phyloP scores from a whole-genome alignment of 768 basidiomycete species.

The Boletus rubescentipes region DNA sequence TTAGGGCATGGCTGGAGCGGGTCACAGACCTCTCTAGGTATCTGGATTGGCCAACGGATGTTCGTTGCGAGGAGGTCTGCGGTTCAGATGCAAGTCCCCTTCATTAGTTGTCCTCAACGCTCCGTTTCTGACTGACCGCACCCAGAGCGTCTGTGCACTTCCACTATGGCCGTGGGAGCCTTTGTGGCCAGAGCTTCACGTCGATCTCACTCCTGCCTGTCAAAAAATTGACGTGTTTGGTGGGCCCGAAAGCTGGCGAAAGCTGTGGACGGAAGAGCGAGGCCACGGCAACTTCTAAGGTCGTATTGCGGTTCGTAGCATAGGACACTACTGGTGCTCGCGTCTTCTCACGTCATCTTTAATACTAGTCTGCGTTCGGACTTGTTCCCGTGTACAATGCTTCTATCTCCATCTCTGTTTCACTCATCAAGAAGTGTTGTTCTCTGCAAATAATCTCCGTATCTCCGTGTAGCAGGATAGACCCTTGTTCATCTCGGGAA shows the following conservation, averaged over 20 bases:
- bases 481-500: not conserved
- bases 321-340: too few species aligned
- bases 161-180: constrained; percentile 7
- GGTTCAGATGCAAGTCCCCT: not conserved
- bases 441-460: not conserved
- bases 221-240: constrained; percentile 8
- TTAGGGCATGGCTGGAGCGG: not conserved
- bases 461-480: not conserved
- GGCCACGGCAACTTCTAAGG: not conserved
- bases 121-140: not conserved
- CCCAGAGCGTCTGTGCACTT: constrained; percentile 2
- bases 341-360: too few species aligned
- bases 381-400: not conserved
- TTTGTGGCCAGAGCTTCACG: constrained; percentile 4
- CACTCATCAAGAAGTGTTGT: not conserved
- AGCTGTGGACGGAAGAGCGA: constrained; percentile 2
- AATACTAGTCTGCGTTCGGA: too few species aligned
- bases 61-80: constrained; percentile 1
- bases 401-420: not conserved
- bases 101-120: not conserved
- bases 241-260: constrained; percentile 1
- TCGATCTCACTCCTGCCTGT: not conserved
- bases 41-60: constrained; percentile 4
- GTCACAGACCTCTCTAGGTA: not conserved
- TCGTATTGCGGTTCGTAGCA: too few species aligned